phyloP scores from a whole-genome alignment of 805 yeast genomes.

The Isabelozyma heimii region DNA sequence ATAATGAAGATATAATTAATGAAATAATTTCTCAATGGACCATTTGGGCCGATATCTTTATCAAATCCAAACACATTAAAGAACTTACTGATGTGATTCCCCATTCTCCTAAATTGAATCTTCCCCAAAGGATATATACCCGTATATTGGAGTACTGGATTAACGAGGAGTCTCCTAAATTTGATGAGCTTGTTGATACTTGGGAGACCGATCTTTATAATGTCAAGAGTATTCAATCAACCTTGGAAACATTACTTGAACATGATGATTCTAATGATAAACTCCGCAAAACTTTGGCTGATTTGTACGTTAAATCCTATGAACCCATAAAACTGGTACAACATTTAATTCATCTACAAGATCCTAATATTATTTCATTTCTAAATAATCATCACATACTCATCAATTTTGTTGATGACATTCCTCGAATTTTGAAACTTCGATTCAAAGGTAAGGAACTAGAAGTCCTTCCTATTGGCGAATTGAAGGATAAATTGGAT shows the following conservation, averaged over 20 bases:
- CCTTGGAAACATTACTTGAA: constrained; percentile 47
- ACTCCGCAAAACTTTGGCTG: constrained; percentile 45
- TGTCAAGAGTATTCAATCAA: constrained; percentile 36
- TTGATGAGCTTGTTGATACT: constrained; percentile 40
- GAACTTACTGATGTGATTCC: constrained; percentile 61
- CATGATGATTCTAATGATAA: constrained; percentile 11
- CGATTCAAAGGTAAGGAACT: constrained; percentile 39
- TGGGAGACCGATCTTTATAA: constrained; percentile 66
- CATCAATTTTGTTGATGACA: constrained; percentile 39
- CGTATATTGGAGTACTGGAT: constrained; percentile 51
- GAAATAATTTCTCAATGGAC: constrained; percentile 55
- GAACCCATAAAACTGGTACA: constrained; percentile 63
- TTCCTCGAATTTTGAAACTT: constrained; percentile 52
- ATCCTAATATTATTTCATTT: constrained; percentile 53
- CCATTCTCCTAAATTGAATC: constrained; percentile 27
- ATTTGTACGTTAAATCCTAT: constrained; percentile 53
- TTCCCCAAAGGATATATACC: constrained; percentile 25
- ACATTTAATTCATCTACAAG: constrained; percentile 58
- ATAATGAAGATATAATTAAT: constrained; percentile 15
- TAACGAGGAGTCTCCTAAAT: constrained; percentile 18
- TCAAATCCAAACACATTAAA: constrained; percentile 44
- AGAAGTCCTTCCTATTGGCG: constrained; percentile 36
- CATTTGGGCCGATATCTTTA: constrained; percentile 54
- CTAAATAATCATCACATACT: constrained; percentile 64
- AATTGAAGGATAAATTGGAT: constrained; percentile 35